phyloP scores from a whole-genome alignment of 208 protist species.

The Leishmania turanica region DNA sequence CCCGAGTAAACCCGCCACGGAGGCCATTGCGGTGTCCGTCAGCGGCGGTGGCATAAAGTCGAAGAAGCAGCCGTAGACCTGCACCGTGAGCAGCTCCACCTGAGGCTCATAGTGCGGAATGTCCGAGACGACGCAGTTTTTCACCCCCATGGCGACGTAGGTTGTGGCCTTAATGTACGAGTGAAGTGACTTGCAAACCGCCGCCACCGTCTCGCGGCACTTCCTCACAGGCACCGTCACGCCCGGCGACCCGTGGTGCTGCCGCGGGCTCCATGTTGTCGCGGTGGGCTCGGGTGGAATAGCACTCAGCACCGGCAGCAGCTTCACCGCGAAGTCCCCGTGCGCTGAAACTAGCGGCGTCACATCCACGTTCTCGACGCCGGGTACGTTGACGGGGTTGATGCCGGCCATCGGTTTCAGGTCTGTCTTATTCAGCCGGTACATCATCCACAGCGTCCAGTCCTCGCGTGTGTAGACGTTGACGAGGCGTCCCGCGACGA shows the following conservation, averaged over 20 bases:
- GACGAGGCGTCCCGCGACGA: slow-evolving; percentile 85
- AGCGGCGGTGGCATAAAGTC: slow-evolving; percentile 50
- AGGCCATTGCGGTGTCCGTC: slow-evolving; percentile 40
- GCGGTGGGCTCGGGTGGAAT: slow-evolving; percentile 48
- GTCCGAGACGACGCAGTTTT: slow-evolving; percentile 48
- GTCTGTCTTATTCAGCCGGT: slow-evolving; percentile 69
- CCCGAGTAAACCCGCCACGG: slow-evolving; percentile 46
- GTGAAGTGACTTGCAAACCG: slow-evolving; percentile 39
- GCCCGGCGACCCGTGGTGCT: slow-evolving; percentile 55
- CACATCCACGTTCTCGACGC: slow-evolving; percentile 87
- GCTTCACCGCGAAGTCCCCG: slow-evolving; percentile 57
- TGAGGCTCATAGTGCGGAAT: slow-evolving; percentile 20
- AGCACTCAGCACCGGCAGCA: slow-evolving; percentile 58
- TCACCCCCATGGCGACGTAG: slow-evolving; percentile 42
- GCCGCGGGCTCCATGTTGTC: slow-evolving; percentile 46
- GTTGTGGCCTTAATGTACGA: slow-evolving; percentile 40
- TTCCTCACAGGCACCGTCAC: slow-evolving; percentile 40
- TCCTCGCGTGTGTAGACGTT: slow-evolving; percentile 90
- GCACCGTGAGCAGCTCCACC: slow-evolving; percentile 37
- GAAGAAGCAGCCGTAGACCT: slow-evolving; percentile 52
- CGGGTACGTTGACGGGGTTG: slow-evolving; percentile 68
- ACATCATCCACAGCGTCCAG: slow-evolving; percentile 84
- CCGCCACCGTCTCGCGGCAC: slow-evolving; percentile 31
- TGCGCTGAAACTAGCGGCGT: slow-evolving; percentile 63
- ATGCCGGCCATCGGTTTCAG: slow-evolving; percentile 82